Base-by-base conservation (phyloP, 225 moss, liverwort and hornwort species). In the Lunularia cruciata region DNA sequence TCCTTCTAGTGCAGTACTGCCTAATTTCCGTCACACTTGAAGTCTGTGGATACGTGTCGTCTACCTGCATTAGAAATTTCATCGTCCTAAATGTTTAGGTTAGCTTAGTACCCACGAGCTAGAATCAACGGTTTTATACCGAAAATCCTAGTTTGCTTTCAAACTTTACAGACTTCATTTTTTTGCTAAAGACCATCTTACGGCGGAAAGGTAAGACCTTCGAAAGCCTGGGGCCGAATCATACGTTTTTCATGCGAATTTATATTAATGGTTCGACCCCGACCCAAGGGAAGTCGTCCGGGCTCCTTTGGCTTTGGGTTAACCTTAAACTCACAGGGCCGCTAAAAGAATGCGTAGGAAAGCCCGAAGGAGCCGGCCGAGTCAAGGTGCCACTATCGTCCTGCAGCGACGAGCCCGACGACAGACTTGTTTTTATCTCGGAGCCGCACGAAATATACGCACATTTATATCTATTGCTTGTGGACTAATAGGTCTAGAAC, bases 161-260 rank as follows among this genome's bases (percentile, higher is more conserved):
- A 43, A 43, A 43, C 43, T 33, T 33, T 27, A 60, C 60, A 60
- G 5, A 60, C 60, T 37, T 60, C 36, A 60, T 32, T 60, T 60
- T 58, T 60, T 18, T 60, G 60, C 33, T 60, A 37, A 60, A 36
- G 36, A 60, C 60, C 60, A 60, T 60, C 35, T 60, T 35, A 60
- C 9, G 60, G 18, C 35, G 18, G 60, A 37, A 60, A 60, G 60
- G 35, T 36, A 60, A 37, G 60, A 35, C 19, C n/a, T n/a, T n/a
- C n/a, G n/a, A n/a, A n/a, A n/a, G n/a, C n/a, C n/a, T n/a, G n/a
- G n/a, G n/a, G n/a, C 43, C 43, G 3, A 43, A 43, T 43, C 5
- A 43, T 43, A 6, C 12, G 43, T 2, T 43, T 43, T 43, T 2
- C 43, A 43, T 2, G 43, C 43, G 43, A 43, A 43, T 43, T 43